These are phyloP conservation scores for Rozella allomycis DNA, from an alignment of 371 early-diverging fungal species.

Conservation along the genomic window DNA sequence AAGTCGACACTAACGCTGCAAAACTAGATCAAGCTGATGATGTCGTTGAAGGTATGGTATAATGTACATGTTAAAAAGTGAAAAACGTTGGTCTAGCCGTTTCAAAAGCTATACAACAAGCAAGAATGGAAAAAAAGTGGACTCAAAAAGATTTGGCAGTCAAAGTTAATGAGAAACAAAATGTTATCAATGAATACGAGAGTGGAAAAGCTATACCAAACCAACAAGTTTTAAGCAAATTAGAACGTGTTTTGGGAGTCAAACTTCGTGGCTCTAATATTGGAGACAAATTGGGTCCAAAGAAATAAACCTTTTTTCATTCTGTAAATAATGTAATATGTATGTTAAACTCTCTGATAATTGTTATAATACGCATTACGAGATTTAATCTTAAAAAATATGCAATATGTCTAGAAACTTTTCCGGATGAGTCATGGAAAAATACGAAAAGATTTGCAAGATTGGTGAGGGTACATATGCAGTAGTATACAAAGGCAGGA, in stretches of 20 bases:
- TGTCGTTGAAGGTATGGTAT: conserved; percentile 48
- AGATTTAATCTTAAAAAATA: too few species aligned
- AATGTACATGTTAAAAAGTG: too few species aligned
- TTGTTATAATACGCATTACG: too few species aligned
- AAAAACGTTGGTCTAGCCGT: conserved; percentile 42
- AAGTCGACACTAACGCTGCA: conserved; percentile 24
- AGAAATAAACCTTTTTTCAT: too few species aligned
- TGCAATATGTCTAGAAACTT: too few species aligned
- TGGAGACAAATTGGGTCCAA: not conserved
- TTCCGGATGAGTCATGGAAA: conserved; percentile 24
- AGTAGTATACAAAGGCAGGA: conserved; percentile 37
- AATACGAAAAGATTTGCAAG: conserved; percentile 22
- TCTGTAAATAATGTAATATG: too few species aligned
- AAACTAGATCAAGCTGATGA: conserved; percentile 81
- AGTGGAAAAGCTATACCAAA: conserved; percentile 64
- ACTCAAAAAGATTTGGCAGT: conserved; percentile 58
- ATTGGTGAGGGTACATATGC: conserved; percentile 54
- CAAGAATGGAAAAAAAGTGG: conserved; percentile 43
- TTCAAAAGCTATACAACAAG: conserved; percentile 63
- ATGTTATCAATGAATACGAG: conserved; percentile 64
- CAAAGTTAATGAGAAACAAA: conserved; percentile 54
- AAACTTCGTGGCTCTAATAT: conserved; percentile 1
- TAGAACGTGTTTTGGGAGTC: conserved; percentile 39
- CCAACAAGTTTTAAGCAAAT: conserved; percentile 69
- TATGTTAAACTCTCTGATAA: too few species aligned